Percentiles rank a stretch among this genome's conserved stretches.
Conservation (phyloP, 2,329 filamentous ascomycete genomes). For the Penicillium sp. region DNA sequence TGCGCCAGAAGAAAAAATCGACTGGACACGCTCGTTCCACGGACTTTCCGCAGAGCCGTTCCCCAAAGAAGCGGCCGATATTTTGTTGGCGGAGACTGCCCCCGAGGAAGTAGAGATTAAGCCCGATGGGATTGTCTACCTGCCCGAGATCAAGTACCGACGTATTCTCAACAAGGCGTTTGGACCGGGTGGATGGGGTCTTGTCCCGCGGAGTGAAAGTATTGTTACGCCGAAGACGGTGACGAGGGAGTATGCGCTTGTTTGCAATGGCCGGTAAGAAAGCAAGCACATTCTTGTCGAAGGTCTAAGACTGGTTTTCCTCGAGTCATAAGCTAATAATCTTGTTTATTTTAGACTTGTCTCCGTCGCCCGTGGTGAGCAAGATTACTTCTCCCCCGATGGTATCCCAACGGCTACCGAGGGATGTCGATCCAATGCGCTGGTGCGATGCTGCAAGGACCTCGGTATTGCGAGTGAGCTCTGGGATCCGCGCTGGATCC, state of each 20-base stretch:
- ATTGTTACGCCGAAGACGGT: conserved; percentile 80
- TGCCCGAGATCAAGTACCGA: conserved; percentile 98
- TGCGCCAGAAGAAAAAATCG: conserved; percentile 57
- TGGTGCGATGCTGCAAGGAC: conserved; percentile 99
- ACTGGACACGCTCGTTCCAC: conserved; percentile 86
- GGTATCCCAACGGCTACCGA: conserved; percentile 93
- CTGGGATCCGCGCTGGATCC: conserved; percentile 93
- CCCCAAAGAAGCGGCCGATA: conserved; percentile 68
- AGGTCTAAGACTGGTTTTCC: background rate
- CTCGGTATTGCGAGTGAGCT: conserved; percentile 92
- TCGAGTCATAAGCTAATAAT: background rate
- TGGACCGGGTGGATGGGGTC: conserved; percentile 92
- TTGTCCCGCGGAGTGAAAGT: conserved; percentile 85
- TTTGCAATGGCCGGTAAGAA: conserved; percentile 80
- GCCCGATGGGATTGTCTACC: conserved; percentile 93
- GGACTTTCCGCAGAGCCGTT: conserved; percentile 76
- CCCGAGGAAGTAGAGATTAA: conserved; percentile 91
- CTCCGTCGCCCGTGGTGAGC: conserved; percentile 90
- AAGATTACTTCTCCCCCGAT: conserved; percentile 88
- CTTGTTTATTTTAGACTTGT: conserved; percentile 69
- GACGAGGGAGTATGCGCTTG: conserved; percentile 90
- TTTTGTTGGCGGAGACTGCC: conserved; percentile 71
- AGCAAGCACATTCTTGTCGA: conserved; percentile 11
- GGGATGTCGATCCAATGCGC: conserved; percentile 95
- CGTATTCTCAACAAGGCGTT: conserved; percentile 88